Percentiles rank a stretch among this genome's conserved stretches.
phyloP scores from a whole-genome alignment of 768 basidiomycete genomes.

The Lenzites betulinus region DNA sequence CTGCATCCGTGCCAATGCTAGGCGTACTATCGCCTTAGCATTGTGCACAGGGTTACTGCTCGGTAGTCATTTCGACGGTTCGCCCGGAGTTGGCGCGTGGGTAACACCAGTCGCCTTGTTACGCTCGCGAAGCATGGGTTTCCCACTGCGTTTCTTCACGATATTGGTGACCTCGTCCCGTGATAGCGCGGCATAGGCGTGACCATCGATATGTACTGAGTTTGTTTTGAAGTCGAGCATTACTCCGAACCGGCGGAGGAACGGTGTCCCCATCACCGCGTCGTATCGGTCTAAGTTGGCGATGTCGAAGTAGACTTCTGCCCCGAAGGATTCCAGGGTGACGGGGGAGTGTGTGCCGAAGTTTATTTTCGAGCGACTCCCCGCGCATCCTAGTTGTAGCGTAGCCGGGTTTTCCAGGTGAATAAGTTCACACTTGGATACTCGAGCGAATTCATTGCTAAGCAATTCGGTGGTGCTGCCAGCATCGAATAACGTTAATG shows the following conservation, averaged over 20 bases:
- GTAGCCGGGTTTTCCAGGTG: background rate
- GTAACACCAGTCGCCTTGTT: background rate
- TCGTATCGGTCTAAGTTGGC: conserved; percentile 33
- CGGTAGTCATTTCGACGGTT: too few relatives aligned
- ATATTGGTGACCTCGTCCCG: background rate
- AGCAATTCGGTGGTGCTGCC: background rate
- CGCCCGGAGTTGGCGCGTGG: background rate
- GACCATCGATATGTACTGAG: background rate
- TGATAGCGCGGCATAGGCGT: background rate
- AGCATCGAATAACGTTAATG: background rate
- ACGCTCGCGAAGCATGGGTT: background rate
- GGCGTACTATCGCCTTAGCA: too few relatives aligned
- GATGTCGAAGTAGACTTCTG: conserved; percentile 4
- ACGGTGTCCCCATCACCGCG: conserved; percentile 30
- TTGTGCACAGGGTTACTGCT: too few relatives aligned
- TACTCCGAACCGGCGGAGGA: conserved; percentile 20
- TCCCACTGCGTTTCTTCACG: background rate
- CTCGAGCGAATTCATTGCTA: background rate
- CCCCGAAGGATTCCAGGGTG: background rate
- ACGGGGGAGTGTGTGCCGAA: background rate
- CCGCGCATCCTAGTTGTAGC: background rate
- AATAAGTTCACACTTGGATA: background rate
- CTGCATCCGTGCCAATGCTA: too few relatives aligned
- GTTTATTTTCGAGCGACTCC: background rate
- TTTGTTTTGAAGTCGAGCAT: background rate